Evolutionary conservation across 805 yeast genomes (phyloP), one percentile per base, ranked within the genome.

Genomic region (Cyberlindnera mississippiensis): DNA sequence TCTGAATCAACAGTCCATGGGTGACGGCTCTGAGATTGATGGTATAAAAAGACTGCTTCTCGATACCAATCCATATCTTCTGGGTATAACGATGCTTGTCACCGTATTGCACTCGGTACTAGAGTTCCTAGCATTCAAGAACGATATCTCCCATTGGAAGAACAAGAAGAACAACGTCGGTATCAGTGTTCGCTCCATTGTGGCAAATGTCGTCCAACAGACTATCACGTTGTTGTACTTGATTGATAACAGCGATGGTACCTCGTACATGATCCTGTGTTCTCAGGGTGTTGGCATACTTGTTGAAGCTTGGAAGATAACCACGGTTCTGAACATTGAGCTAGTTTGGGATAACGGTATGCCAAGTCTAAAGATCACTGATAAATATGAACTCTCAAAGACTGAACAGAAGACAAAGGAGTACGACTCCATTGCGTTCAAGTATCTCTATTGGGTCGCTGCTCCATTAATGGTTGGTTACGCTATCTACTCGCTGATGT

Each of bases 231-330:
- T 67, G 43, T 41, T 66, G 9, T 68, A 67, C 38, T 48, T 68
- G 33, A 22, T 67, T 28, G 71, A 67, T 38, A 67, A 63, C 46
- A 62, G 60, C 33, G 71, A 67, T 16, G 61, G 62, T 12, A 66
- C 71, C 11, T 63, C 68, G 24, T 60, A 51, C 41, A 62, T 66
- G 68, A 57, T 68, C 33, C 48, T 66, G 37, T 45, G 57, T 4
- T 54, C 64, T 1, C 71, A 66, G 44, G 68, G 68, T 5, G 30
- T 63, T 35, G 67, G 69, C 17, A 64, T 68, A 27, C 33, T 63
- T 11, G 60, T 68, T 8, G 72, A 68, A 46, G 69, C 70, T 6
- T 68, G 72, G 72, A 67, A 67, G 48, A 63, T 67, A 40, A 65
- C 68, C 24, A 67, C 67, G 27, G 59, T 62, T 17, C 53, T 64